Evolutionary conservation across 1,284 basidiomycete species (phyloP).

Genomic region (Porogramme epimiltina): DNA sequence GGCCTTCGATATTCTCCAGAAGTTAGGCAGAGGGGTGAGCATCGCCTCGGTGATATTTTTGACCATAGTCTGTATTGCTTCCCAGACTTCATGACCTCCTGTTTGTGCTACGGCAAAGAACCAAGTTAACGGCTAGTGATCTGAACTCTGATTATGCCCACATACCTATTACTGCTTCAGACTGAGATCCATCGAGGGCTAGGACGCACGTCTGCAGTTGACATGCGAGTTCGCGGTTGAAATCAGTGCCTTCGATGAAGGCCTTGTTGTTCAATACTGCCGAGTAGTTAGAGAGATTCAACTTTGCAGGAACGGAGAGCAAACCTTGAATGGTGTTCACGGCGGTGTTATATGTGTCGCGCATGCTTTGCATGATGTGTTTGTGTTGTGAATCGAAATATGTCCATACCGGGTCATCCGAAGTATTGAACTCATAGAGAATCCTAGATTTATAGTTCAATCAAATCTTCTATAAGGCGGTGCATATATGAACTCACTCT

Average conservation of each 20-base stretch:
- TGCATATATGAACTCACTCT: conserved; percentile 57
- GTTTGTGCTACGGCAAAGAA: conserved; percentile 31
- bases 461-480: neutral
- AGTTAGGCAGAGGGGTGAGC: conserved; percentile 80
- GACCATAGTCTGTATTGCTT: conserved; percentile 71
- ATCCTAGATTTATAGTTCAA: conserved; percentile 57
- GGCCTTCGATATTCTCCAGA: conserved; percentile 91
- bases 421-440: conserved; percentile 78
- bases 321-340: conserved; percentile 59
- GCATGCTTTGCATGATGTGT: conserved; percentile 82
- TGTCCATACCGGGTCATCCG: conserved; percentile 90
- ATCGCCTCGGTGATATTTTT: conserved; percentile 74
- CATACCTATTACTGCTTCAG: conserved; percentile 67
- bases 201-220: conserved; percentile 61
- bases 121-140: neutral
- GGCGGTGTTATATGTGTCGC: conserved; percentile 61
- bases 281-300: neutral
- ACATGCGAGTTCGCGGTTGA: conserved; percentile 47
- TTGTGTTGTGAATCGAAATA: conserved; percentile 94
- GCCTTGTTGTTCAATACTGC: conserved; percentile 49
- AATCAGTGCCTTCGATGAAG: conserved; percentile 33
- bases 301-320: neutral
- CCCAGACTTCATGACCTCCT: conserved; percentile 80
- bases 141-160: conserved; percentile 2
- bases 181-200: conserved; percentile 64